phyloP scores from a whole-genome alignment of 441 rosid genomes.

The Dalechampia spathulata region DNA sequence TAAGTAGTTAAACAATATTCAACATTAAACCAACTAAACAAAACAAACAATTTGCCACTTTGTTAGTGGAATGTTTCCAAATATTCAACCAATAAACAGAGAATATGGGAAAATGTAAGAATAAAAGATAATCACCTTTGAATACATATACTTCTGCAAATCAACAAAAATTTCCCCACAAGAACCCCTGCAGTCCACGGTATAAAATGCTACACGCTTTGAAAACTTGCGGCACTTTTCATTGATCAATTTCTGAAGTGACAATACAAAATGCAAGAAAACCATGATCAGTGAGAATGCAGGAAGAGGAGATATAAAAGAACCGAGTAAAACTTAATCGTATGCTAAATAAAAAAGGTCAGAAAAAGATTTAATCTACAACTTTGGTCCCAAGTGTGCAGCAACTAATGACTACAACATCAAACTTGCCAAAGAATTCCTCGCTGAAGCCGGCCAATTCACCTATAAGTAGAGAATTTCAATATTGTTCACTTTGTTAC shows the following conservation, averaged over 20 bases:
- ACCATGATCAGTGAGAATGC: background rate
- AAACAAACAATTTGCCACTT: background rate
- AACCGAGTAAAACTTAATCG: background rate
- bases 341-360: background rate
- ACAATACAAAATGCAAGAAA: conserved; percentile 1
- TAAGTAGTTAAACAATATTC: background rate
- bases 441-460: conserved; percentile 46
- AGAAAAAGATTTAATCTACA: conserved; percentile 7
- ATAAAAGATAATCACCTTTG: conserved; percentile 36
- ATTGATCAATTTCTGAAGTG: conserved; percentile 52
- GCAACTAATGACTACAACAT: conserved; percentile 59
- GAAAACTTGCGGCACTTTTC: conserved; percentile 61
- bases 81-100: too few species aligned
- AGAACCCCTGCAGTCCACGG: conserved; percentile 68
- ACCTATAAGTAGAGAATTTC: conserved; percentile 30
- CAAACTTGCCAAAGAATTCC: conserved; percentile 62
- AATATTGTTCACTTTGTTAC: background rate
- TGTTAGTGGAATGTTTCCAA: background rate
- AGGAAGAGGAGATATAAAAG: background rate
- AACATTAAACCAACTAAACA: background rate
- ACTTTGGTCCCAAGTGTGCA: conserved; percentile 54
- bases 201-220: conserved; percentile 78
- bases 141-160: conserved; percentile 50
- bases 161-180: conserved; percentile 85
- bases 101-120: background rate